Evolutionary conservation across 768 basidiomycete genomes (phyloP), one percentile per base, ranked within the genome.

Genomic region (Termitomyces sp.): DNA sequence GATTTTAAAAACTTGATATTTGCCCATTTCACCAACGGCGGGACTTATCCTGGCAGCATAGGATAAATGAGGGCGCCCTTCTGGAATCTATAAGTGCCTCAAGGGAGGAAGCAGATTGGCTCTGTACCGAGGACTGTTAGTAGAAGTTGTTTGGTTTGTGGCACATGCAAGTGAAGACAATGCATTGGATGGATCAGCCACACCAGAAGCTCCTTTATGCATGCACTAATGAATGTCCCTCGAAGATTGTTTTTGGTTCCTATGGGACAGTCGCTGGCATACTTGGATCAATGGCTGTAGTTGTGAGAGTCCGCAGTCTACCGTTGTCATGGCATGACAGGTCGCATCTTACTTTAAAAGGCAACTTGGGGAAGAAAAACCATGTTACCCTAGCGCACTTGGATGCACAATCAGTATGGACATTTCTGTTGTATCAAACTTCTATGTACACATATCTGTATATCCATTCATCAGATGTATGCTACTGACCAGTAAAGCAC

Each of bases 191-290:
- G n/a, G n/a, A n/a, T n/a, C n/a, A n/a, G n/a, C n/a, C n/a, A n/a
- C n/a, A n/a, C n/a, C 37, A 40, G 1, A 55, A 35, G 6, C 10
- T 37, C 14, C 38, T 45, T 10, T 6, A 38, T 62, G 46, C 52
- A 48, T 2, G 44, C 48, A 12, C 21, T 51, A 19, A 51, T 61
- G 3, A 54, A 42, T 44, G 21, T 24, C 15, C 14, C 15, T 37
- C 46, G 2, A 55, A 89, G 88, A 80, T 90, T n/a, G 76, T 90
- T 6, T 90, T 88, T 60, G 78, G 81, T 19, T 61, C 76, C 2
- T 70, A 77, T 19, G 87, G 88, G 2, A 88, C 88, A 0, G 61
- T 81, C 1, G 89, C 88, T 5, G 89, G 88, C 5, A 74, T 91
- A 9, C 65, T 77, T 40, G 89, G 89, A 9, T 73, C 74, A 14